These are phyloP conservation scores for Alnus glutinosa DNA, from an alignment of 306 rosid genomes.

Conservation along the genomic window DNA sequence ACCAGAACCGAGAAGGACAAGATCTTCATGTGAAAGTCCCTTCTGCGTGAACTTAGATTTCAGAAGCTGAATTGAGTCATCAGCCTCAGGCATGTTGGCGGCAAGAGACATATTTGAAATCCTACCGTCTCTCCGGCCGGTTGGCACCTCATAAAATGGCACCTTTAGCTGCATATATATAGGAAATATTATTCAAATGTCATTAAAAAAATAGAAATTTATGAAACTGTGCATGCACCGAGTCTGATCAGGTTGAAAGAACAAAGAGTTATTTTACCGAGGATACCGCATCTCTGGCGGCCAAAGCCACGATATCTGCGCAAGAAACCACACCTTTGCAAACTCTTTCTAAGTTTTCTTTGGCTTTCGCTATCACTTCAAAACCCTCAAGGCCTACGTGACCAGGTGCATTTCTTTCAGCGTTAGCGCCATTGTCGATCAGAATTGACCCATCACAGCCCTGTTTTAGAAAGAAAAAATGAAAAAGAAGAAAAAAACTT, in stretches of 20 bases:
- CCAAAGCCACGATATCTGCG: slow-evolving; percentile 78
- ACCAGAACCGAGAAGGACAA: slow-evolving; percentile 53
- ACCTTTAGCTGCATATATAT: slow-evolving; percentile 49
- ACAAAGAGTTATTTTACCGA: slow-evolving; percentile 35
- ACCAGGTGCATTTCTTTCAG: slow-evolving; percentile 55
- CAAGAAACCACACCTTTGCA: slow-evolving; percentile 82
- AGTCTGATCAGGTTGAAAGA: no score
- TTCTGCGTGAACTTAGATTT: slow-evolving; percentile 52
- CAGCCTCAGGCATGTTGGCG: slow-evolving; percentile 64
- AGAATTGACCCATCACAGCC: slow-evolving; percentile 91
- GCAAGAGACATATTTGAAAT: slow-evolving; percentile 62
- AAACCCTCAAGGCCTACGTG: slow-evolving; percentile 86
- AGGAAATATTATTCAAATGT: neutral
- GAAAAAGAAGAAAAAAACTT: neutral
- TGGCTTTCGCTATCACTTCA: slow-evolving; percentile 73
- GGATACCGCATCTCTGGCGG: slow-evolving; percentile 77
- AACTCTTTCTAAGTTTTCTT: slow-evolving; percentile 48
- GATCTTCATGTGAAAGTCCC: slow-evolving; percentile 70
- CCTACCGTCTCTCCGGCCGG: slow-evolving; percentile 77
- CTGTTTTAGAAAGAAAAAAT: slow-evolving; percentile 29
- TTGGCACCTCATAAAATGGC: slow-evolving; percentile 61
- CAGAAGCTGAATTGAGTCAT: slow-evolving; percentile 61
- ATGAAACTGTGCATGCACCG: no score
- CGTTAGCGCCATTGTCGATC: slow-evolving; percentile 43
- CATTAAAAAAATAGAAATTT: no score